phyloP scores from a whole-genome alignment of 106 monocot species.

The Platanthera guangdongensis region DNA sequence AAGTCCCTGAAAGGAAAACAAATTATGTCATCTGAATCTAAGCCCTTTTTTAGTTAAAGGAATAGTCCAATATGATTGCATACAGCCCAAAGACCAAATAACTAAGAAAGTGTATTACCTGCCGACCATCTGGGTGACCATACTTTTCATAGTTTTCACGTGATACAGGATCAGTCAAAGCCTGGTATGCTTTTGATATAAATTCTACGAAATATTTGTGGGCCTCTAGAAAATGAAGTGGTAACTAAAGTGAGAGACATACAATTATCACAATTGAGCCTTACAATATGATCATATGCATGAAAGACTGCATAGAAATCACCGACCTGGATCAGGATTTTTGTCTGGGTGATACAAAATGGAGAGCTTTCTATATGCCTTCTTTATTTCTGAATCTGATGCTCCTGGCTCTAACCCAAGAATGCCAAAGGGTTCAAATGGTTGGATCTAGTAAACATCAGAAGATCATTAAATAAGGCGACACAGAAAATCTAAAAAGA shows the following conservation, averaged over 20 bases:
- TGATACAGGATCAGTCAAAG: slow-evolving; percentile 25
- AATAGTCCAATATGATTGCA: neutral
- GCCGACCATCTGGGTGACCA: slow-evolving; percentile 87
- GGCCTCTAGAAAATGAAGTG: slow-evolving; percentile 47
- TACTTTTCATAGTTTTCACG: slow-evolving; percentile 81
- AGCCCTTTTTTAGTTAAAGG: neutral
- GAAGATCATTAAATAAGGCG: neutral
- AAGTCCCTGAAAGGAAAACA: slow-evolving; percentile 50
- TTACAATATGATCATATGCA: neutral
- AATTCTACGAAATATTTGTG: slow-evolving; percentile 42
- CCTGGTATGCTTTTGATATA: slow-evolving; percentile 27
- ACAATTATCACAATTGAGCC: neutral
- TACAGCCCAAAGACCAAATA: neutral
- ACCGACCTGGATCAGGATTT: slow-evolving; percentile 94
- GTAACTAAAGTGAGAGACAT: neutral
- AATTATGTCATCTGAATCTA: neutral
- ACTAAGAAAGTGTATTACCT: slow-evolving; percentile 28
- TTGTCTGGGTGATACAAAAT: slow-evolving; percentile 97
- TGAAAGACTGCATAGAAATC: neutral
- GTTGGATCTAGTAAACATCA: slow-evolving; percentile 47
- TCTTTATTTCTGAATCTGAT: slow-evolving; percentile 91
- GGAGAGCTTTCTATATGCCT: slow-evolving; percentile 87
- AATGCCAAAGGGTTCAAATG: slow-evolving; percentile 86
- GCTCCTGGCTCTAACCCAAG: slow-evolving; percentile 83
- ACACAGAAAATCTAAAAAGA: neutral